phyloP scores from a whole-genome alignment of 2,329 filamentous ascomycete genomes.

The Aspergillus tanneri region DNA sequence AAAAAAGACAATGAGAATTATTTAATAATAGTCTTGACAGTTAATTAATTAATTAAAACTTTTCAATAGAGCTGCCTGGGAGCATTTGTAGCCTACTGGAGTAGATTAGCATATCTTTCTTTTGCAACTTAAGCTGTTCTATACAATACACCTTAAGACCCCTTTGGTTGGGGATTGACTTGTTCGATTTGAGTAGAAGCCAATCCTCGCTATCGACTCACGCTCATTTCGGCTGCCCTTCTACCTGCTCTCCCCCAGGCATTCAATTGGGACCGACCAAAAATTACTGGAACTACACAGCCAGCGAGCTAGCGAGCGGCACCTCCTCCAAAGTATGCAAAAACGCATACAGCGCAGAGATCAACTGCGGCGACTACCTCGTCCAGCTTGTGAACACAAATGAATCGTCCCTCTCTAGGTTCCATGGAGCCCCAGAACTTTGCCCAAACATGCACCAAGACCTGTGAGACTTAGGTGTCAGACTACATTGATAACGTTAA shows the following conservation, averaged over 20 bases:
- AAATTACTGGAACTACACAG: constrained; percentile 11
- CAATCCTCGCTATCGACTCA: too few relatives aligned
- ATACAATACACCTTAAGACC: too few relatives aligned
- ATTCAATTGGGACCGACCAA: constrained; percentile 3
- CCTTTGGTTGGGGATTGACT: too few relatives aligned
- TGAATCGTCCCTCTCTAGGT: neutral
- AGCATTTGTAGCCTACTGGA: too few relatives aligned
- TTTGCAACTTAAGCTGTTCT: too few relatives aligned
- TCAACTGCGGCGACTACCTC: constrained; percentile 12
- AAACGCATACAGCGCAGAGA: constrained; percentile 15
- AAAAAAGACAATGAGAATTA: too few relatives aligned
- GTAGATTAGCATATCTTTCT: too few relatives aligned
- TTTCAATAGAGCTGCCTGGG: too few relatives aligned
- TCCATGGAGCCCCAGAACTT: constrained; percentile 5
- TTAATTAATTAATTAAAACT: too few relatives aligned
- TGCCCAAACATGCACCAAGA: constrained; percentile 10
- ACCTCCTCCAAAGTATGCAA: constrained; percentile 15
- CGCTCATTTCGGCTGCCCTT: too few relatives aligned
- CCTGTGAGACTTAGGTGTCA: constrained; percentile 10
- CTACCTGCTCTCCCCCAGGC: neutral
- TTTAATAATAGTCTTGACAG: too few relatives aligned
- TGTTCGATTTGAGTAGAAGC: too few relatives aligned
- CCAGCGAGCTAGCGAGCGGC: constrained; percentile 4
- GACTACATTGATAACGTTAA: constrained; percentile 11
- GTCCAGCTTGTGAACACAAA: constrained; percentile 5